Conservation (phyloP, 805 yeast genomes). For the Grigorovia humatica region DNA sequence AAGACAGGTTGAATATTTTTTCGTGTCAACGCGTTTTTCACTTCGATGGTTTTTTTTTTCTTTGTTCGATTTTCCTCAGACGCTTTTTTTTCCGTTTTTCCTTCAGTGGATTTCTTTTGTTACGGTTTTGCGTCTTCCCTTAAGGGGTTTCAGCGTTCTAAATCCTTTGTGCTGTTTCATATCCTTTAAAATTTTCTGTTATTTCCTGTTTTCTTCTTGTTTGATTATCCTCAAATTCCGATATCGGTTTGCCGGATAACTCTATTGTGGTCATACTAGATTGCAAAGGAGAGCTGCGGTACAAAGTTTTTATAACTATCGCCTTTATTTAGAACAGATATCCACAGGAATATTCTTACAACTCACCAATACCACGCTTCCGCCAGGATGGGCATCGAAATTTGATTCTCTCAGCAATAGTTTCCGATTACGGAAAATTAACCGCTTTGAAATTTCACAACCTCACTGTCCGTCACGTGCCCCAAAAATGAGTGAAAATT, state of each 20-base stretch:
- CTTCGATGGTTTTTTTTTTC: too few species aligned
- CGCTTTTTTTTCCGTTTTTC: not conserved
- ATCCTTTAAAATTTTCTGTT: not conserved
- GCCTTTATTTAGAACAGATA: too few species aligned
- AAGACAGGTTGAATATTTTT: too few species aligned
- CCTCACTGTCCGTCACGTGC: not conserved
- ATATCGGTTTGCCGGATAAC: too few species aligned
- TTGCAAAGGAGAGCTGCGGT: too few species aligned
- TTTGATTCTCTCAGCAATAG: not conserved
- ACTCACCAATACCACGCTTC: too few species aligned
- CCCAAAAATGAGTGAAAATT: too few species aligned
- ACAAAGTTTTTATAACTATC: too few species aligned
- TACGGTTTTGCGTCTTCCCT: not conserved
- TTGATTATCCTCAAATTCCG: too few species aligned
- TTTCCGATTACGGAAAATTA: not conserved
- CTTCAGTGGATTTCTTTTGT: not conserved
- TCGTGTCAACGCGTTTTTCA: not conserved
- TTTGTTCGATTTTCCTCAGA: not conserved
- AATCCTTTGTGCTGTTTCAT: not conserved
- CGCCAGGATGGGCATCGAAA: not conserved
- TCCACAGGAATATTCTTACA: too few species aligned
- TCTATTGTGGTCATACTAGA: too few species aligned
- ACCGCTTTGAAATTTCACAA: not conserved
- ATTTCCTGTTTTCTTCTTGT: too few species aligned
- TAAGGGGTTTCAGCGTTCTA: not conserved